phyloP scores from a whole-genome alignment of 305 asterid genomes.

The Solanum chacoense region DNA sequence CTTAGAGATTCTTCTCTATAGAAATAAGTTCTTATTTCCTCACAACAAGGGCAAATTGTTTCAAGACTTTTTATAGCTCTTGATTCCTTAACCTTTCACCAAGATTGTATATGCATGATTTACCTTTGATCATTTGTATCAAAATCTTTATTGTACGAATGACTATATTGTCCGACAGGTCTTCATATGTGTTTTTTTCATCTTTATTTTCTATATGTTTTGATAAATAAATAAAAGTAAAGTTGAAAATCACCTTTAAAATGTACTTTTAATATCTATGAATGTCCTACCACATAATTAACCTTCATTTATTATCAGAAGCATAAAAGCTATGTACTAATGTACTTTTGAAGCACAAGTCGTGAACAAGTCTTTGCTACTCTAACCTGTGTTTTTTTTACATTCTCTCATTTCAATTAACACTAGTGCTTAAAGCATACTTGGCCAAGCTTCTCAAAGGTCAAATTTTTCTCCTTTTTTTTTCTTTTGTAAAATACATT shows the following conservation, averaged over 20 bases:
- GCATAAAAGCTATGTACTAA: neutral
- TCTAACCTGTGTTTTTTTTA: too few species aligned
- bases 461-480: too few species aligned
- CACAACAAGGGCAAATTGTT: neutral
- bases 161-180: neutral
- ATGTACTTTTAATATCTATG: neutral
- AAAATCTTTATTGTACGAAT: too few species aligned
- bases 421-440: too few species aligned
- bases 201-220: too few species aligned
- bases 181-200: neutral
- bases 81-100: neutral
- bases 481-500: too few species aligned
- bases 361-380: neutral
- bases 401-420: too few species aligned
- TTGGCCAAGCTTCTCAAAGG: too few species aligned
- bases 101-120: neutral
- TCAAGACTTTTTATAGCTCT: too few species aligned
- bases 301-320: neutral
- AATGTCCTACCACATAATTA: neutral
- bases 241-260: neutral
- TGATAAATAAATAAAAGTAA: neutral
- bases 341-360: neutral
- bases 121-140: neutral
- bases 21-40: neutral
- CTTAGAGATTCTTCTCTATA: neutral